phyloP scores from a whole-genome alignment of 2,329 filamentous ascomycete genomes.

The Curvularia eragrostidis region DNA sequence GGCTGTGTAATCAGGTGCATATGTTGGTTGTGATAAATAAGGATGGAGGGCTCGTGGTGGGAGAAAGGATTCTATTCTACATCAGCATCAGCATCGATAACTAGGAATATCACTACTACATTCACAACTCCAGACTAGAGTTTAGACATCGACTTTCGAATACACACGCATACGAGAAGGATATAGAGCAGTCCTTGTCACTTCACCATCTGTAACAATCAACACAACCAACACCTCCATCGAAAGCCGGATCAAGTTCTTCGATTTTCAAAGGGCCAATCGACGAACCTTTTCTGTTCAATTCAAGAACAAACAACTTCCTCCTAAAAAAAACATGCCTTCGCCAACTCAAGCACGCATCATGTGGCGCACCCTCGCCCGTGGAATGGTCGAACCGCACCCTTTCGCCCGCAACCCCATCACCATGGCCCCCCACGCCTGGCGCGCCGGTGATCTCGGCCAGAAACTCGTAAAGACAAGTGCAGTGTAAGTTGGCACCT shows the following conservation, averaged over 20 bases:
- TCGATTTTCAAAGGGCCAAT: background rate
- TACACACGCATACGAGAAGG: too few relatives aligned
- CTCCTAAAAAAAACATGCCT: conserved; percentile 38
- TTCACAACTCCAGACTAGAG: background rate
- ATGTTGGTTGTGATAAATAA: background rate
- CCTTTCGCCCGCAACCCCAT: conserved; percentile 44
- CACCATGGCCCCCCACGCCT: conserved; percentile 32
- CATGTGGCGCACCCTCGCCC: conserved; percentile 43
- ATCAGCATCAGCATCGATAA: background rate
- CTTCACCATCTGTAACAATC: background rate
- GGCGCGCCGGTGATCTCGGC: conserved; percentile 32
- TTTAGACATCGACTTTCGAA: background rate
- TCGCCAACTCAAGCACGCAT: conserved; percentile 39
- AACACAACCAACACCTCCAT: background rate
- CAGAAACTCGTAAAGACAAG: conserved; percentile 33
- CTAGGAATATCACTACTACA: too few relatives aligned
- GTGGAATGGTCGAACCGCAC: conserved; percentile 46
- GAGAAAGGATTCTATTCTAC: background rate
- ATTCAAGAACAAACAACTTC: conserved; percentile 1
- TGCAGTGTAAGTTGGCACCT: conserved; percentile 31
- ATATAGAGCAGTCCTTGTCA: too few relatives aligned
- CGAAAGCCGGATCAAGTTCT: background rate
- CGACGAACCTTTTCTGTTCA: too few relatives aligned
- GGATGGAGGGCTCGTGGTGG: background rate
- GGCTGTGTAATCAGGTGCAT: background rate